These are phyloP conservation scores for Aspergillus sojae DNA, from an alignment of 2,329 filamentous ascomycete genomes.

Conservation along the genomic window DNA sequence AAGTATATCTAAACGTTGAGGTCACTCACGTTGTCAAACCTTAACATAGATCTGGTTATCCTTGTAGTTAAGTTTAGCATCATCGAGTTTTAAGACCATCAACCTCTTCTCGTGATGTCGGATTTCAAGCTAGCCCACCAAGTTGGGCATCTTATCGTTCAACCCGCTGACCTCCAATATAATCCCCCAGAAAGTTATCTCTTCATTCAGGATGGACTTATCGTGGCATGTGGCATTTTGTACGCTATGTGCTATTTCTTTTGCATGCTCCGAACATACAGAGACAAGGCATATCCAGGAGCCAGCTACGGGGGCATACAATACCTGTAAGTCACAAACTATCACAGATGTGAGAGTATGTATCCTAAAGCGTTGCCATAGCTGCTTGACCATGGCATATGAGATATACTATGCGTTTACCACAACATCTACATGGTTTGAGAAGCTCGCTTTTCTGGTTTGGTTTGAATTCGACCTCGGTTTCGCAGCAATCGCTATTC, in stretches of 20 bases:
- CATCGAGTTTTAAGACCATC: too few species aligned
- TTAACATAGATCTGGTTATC: not conserved
- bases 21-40: not conserved
- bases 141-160: constrained; percentile 21
- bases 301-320: constrained; percentile 12
- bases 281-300: constrained; percentile 18
- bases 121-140: constrained; percentile 14
- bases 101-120: constrained; percentile 2
- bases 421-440: constrained; percentile 17
- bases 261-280: constrained; percentile 17
- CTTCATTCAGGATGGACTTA: constrained; percentile 25
- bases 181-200: constrained; percentile 25
- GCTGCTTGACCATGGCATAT: constrained; percentile 23
- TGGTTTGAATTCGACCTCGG: constrained; percentile 23
- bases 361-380: not conserved
- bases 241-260: constrained; percentile 25
- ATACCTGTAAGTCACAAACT: constrained; percentile 13
- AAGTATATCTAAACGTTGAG: not conserved
- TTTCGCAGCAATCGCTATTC: constrained; percentile 14
- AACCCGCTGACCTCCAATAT: constrained; percentile 18
- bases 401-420: constrained; percentile 23
- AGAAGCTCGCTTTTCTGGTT: constrained; percentile 18
- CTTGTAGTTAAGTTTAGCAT: not conserved
- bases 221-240: constrained; percentile 22
- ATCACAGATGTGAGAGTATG: not conserved